phyloP scores from a whole-genome alignment of 208 protist genomes.

The Strigomonas culicis region DNA sequence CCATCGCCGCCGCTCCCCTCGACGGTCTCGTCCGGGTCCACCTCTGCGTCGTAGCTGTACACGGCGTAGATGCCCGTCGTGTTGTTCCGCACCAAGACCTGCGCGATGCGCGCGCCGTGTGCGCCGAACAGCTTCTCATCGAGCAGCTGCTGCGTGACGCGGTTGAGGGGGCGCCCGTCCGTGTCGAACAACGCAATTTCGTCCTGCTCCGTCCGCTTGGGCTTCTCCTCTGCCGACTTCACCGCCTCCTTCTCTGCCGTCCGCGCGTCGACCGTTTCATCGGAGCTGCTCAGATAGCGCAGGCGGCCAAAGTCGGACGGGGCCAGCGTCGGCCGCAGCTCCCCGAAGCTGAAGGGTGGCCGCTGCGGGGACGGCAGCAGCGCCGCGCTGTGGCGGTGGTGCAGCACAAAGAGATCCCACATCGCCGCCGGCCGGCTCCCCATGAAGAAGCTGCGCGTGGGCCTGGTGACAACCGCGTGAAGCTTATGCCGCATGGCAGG shows the following conservation, averaged over 20 bases:
- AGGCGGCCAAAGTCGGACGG: slow-evolving; percentile 36
- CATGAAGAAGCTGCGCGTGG: not conserved
- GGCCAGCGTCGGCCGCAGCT: slow-evolving; percentile 33
- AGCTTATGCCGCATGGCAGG: not conserved
- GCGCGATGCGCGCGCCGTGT: slow-evolving; percentile 1
- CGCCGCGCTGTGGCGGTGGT: slow-evolving; percentile 19
- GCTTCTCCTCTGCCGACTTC: not conserved
- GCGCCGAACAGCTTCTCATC: slow-evolving; percentile 1
- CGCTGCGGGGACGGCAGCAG: slow-evolving; percentile 44
- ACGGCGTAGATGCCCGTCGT: slow-evolving; percentile 28
- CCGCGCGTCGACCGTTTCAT: not conserved
- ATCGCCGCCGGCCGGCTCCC: slow-evolving; percentile 12
- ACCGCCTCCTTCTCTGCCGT: not conserved
- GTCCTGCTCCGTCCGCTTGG: not conserved
- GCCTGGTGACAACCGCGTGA: not conserved
- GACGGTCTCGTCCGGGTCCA: not conserved
- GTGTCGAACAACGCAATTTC: not conserved
- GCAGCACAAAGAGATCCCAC: slow-evolving; percentile 38
- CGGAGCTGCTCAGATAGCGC: not conserved
- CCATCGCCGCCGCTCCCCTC: not conserved
- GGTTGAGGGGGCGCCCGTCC: not conserved
- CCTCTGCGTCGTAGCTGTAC: slow-evolving; percentile 12
- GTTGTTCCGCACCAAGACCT: not conserved
- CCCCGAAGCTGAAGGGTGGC: slow-evolving; percentile 67
- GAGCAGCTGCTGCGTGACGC: too few species aligned